A percentile compares a stretch with the other conserved stretches of the same genome.
Evolutionary conservation across 1,284 basidiomycete species (phyloP).

Genomic region (Rhodotorula sp.): DNA sequence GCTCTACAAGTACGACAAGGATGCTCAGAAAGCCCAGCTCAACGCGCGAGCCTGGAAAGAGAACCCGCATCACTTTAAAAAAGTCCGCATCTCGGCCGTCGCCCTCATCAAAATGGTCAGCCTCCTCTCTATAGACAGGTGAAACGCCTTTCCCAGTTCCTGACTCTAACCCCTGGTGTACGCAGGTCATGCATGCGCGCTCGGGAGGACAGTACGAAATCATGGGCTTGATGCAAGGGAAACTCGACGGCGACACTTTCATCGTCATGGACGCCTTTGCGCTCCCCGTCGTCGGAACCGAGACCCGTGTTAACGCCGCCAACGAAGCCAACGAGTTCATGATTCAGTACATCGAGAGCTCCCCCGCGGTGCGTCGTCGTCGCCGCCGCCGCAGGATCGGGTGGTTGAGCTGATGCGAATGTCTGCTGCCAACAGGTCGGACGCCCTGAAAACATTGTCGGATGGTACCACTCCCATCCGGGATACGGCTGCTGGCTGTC

Average conservation of each 20-base stretch:
- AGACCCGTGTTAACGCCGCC: slow-evolving; percentile 95
- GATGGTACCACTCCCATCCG: slow-evolving; percentile 99
- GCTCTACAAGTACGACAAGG: slow-evolving; percentile 59
- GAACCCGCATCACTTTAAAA: slow-evolving; percentile 90
- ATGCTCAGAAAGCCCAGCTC: slow-evolving; percentile 50
- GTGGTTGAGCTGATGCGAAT: no score
- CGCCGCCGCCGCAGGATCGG: not conserved
- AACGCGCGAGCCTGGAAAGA: slow-evolving; percentile 76
- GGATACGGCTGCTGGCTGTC: slow-evolving; percentile 97
- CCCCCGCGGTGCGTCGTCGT: slow-evolving; percentile 63
- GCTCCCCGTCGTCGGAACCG: slow-evolving; percentile 96
- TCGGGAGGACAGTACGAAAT: slow-evolving; percentile 97
- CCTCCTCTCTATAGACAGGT: slow-evolving; percentile 11
- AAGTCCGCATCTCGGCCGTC: slow-evolving; percentile 90
- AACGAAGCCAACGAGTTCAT: slow-evolving; percentile 98
- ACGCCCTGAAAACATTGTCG: slow-evolving; percentile 81
- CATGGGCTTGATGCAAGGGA: slow-evolving; percentile 99
- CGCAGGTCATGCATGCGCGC: slow-evolving; percentile 90
- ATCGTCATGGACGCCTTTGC: slow-evolving; percentile 97
- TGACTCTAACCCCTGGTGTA: not conserved
- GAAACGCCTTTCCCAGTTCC: not conserved
- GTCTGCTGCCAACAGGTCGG: slow-evolving; percentile 59
- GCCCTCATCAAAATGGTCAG: slow-evolving; percentile 96
- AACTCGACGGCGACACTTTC: slow-evolving; percentile 78
- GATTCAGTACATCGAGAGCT: slow-evolving; percentile 83